Conservation (phyloP, 768 basidiomycete genomes). For the Termitomyces sp. region DNA sequence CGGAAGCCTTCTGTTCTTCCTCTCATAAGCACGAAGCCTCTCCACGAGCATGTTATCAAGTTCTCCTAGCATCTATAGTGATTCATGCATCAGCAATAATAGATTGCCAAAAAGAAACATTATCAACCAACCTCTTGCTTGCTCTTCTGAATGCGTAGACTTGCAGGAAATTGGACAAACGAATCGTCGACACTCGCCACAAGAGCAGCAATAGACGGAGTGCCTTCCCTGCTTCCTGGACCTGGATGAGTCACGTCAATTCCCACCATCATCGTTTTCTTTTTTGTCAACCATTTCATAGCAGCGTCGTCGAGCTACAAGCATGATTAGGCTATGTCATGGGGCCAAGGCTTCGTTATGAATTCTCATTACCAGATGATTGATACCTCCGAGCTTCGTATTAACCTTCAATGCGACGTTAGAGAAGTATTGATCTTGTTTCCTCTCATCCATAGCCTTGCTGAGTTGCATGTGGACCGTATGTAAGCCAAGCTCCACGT, state of each 20-base stretch:
- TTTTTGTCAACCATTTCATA: conserved; percentile 60
- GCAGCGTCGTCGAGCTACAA: conserved; percentile 44
- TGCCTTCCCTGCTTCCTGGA: conserved; percentile 58
- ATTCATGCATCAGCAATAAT: background rate
- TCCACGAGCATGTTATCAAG: conserved; percentile 66
- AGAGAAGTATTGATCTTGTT: conserved; percentile 77
- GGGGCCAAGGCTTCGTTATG: background rate
- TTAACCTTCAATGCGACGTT: conserved; percentile 82
- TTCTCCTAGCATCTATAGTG: conserved; percentile 64
- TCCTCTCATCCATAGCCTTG: conserved; percentile 53
- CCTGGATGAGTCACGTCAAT: conserved; percentile 83
- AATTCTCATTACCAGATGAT: conserved; percentile 44
- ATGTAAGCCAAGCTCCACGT: conserved; percentile 67
- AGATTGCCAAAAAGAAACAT: background rate
- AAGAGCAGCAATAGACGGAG: conserved; percentile 80
- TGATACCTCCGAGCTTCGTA: conserved; percentile 76
- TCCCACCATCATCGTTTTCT: conserved; percentile 77
- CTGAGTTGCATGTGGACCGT: conserved; percentile 66
- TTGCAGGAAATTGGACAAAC: conserved; percentile 77
- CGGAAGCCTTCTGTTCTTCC: conserved; percentile 53
- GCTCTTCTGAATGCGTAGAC: conserved; percentile 57
- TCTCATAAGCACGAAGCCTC: conserved; percentile 51
- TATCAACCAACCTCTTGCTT: conserved; percentile 34
- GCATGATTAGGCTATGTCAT: background rate
- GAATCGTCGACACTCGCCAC: conserved; percentile 67